phyloP scores from a whole-genome alignment of 768 basidiomycete genomes.

The Erythrobasidium yunnanense region DNA sequence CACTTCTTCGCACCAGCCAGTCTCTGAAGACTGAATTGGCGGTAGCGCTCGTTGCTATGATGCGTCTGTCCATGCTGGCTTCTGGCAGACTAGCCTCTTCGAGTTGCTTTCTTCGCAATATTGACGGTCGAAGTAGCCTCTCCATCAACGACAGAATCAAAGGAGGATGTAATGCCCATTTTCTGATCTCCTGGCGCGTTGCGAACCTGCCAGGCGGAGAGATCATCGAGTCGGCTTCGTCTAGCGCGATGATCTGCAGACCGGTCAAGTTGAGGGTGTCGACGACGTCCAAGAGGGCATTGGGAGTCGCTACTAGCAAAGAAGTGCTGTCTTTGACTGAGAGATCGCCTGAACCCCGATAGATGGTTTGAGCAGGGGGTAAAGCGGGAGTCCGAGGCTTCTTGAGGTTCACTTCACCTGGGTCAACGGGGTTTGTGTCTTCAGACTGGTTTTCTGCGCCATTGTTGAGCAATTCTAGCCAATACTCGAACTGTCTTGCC shows the following conservation, averaged over 20 bases:
- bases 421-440: background rate
- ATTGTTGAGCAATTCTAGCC: background rate
- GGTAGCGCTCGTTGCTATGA: conserved; percentile 7
- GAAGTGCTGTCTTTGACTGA: background rate
- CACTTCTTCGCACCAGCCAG: conserved; percentile 13
- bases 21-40: conserved; percentile 22
- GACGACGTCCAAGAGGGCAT: conserved; percentile 5
- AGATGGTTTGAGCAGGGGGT: background rate
- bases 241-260: conserved; percentile 11
- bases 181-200: conserved; percentile 5
- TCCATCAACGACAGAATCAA: conserved; percentile 5
- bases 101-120: background rate
- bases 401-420: background rate
- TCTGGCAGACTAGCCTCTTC: background rate
- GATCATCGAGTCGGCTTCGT: conserved; percentile 19
- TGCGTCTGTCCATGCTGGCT: background rate
- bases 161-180: conserved; percentile 13
- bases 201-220: conserved; percentile 5
- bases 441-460: background rate
- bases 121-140: background rate
- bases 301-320: conserved; percentile 11
- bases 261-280: background rate
- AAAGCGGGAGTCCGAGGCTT: background rate
- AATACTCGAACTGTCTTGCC: conserved; percentile 16
- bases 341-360: background rate